Percentiles rank a stretch among this genome's conserved stretches.
Evolutionary conservation across 345 rosid species (phyloP).

Genomic region (Camelina laxa): DNA sequence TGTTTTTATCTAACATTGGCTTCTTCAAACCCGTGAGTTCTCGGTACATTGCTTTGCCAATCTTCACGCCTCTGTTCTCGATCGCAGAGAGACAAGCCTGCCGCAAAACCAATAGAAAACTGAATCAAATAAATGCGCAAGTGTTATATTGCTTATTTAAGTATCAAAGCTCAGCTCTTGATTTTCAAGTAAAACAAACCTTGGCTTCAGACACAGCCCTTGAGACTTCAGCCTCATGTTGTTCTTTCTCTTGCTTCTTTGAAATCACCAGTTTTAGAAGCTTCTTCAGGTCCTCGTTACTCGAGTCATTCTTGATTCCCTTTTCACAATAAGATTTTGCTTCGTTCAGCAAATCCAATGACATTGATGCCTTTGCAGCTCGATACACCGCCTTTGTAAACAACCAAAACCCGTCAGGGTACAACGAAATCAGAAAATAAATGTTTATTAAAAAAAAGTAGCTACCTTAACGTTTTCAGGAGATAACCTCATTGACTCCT

Average conservation of each 20-base stretch:
- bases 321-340: constrained; percentile 57
- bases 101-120: constrained; percentile 18
- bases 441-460: not conserved
- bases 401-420: not conserved
- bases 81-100: constrained; percentile 73
- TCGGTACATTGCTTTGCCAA: constrained; percentile 72
- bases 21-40: constrained; percentile 81
- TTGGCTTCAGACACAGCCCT: constrained; percentile 65
- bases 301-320: constrained; percentile 66
- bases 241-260: constrained; percentile 63
- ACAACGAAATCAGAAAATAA: not conserved
- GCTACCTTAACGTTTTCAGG: constrained; percentile 71
- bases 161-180: not conserved
- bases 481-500: constrained; percentile 66
- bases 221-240: constrained; percentile 63
- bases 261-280: constrained; percentile 57
- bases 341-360: constrained; percentile 64
- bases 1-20: constrained; percentile 69
- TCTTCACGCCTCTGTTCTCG: constrained; percentile 71
- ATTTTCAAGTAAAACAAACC: constrained; percentile 50
- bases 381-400: constrained; percentile 71
- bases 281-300: constrained; percentile 74
- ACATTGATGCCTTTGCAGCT: constrained; percentile 83
- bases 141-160: not conserved
- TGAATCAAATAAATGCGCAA: not conserved